A percentile compares a stretch with the other conserved stretches of the same genome.
Evolutionary conservation across 148 eudicot species (phyloP).

Genomic region (Arbutus unedo): DNA sequence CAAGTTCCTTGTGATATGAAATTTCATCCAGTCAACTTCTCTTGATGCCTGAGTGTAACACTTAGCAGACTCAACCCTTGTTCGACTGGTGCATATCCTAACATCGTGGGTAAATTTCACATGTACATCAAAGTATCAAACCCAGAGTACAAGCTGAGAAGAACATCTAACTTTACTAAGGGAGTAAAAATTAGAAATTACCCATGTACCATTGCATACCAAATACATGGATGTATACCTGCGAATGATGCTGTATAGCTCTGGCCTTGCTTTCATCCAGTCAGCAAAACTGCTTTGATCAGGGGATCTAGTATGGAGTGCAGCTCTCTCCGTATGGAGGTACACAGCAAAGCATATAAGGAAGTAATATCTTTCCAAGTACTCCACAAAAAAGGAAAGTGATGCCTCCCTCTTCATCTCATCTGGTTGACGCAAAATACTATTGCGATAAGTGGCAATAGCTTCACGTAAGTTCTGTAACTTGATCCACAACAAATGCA

Average conservation of each 20-base stretch:
- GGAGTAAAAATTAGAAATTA: neutral
- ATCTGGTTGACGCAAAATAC: constrained; percentile 81
- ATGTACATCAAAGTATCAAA: neutral
- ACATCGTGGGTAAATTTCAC: neutral
- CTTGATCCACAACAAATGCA: constrained; percentile 6
- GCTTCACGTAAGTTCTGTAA: constrained; percentile 95
- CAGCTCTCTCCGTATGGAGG: constrained; percentile 81
- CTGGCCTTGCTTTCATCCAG: constrained; percentile 97
- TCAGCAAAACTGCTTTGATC: constrained; percentile 69
- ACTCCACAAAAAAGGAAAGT: constrained; percentile 91
- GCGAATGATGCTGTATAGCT: constrained; percentile 88
- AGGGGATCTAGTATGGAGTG: constrained; percentile 37
- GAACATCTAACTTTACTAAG: neutral
- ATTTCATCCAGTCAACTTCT: neutral
- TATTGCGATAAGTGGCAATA: constrained; percentile 82
- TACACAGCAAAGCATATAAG: constrained; percentile 91
- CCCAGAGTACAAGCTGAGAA: neutral
- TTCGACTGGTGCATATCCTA: neutral
- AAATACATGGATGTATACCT: constrained; percentile 43
- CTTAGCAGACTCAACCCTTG: neutral
- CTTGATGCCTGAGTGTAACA: neutral
- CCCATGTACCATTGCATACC: neutral
- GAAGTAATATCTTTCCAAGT: constrained; percentile 95
- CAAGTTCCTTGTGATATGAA: neutral
- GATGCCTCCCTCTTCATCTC: constrained; percentile 95